A percentile compares a stretch with the other conserved stretches of the same genome.
phyloP scores from a whole-genome alignment of 805 yeast genomes.

The Kazachstania taianensis region DNA sequence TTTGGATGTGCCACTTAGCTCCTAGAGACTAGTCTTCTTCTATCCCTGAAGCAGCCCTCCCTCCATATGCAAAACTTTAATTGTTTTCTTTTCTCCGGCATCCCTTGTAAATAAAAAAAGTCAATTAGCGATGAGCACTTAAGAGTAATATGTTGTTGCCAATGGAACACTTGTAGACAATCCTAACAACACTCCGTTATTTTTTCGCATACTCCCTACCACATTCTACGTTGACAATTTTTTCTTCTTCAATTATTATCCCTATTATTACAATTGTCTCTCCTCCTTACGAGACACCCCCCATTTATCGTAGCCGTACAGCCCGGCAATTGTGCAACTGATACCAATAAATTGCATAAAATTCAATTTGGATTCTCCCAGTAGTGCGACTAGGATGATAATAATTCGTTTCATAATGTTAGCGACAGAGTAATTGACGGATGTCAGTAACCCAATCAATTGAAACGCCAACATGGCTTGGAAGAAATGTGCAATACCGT shows the following conservation, averaged over 20 bases:
- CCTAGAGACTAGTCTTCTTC: no score
- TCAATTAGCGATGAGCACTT: no score
- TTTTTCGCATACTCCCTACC: neutral
- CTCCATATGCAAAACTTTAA: no score
- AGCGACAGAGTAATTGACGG: conserved; percentile 72
- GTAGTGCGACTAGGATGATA: conserved; percentile 54
- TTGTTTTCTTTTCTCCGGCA: no score
- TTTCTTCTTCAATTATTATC: neutral
- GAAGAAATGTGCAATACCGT: conserved; percentile 59
- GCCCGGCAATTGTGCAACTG: conserved; percentile 45
- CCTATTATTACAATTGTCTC: neutral
- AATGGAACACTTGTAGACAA: neutral
- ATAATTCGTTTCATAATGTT: conserved; percentile 66
- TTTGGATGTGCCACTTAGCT: no score
- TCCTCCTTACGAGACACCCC: conserved; percentile 21
- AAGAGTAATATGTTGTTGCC: no score
- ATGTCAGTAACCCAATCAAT: conserved; percentile 58
- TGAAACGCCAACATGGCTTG: conserved; percentile 72
- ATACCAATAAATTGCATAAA: conserved; percentile 42
- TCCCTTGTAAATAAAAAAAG: no score
- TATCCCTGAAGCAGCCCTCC: no score
- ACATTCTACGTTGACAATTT: neutral
- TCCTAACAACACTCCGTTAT: no score
- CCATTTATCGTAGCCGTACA: conserved; percentile 69
- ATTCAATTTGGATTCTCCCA: conserved; percentile 46